Base-by-base conservation (phyloP, 2,329 filamentous ascomycete genomes). In the Cadophora sp. region DNA sequence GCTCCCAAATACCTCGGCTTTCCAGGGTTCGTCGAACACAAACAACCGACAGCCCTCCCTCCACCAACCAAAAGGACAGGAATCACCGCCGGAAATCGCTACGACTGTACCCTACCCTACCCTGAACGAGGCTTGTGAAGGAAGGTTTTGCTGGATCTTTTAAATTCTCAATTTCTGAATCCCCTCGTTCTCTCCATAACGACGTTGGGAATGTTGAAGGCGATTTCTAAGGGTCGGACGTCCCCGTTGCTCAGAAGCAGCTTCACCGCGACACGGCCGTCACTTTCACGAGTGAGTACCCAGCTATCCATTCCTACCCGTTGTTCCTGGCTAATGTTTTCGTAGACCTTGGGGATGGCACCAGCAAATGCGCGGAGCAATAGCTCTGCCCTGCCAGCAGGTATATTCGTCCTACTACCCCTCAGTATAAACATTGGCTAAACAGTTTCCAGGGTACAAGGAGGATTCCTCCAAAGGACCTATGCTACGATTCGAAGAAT, bases 401-500 rank as follows among this genome's bases (percentile, higher is more conserved):
- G 85, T 87, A n/a, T 47, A n/a, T 48, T 50, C 24, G 18, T 68
- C 24, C 39, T 18, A 22, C 18, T 69, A 55, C 66, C 67, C 67
- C 62, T 20, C 62, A 59, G 50, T 67, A 36, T 45, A 30, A 30
- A 64, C 60, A 51, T 41, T 22, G 16, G 62, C 66, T 74, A 39
- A 73, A 33, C 59, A 41, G 27, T 41, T 45, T 36, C 9, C 75
- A 92, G 92, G 90, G 74, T 95, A 96, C 81, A 87, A 85, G 75
- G 93, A 96, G 81, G 92, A 96, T 80, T 84, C 85, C 75, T 89
- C 88, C 75, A 94, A 93, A 79, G 92, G 91, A 63, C 83, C 88
- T 56, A 96, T 93, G 91, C 84, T 96, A 73, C 88, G 93, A 73
- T 96, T 91, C 79, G 91, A 96, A 78, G 91, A 94, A 45, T 95